Base-by-base conservation (phyloP, 192 early-diverging fungal genomes). In the Umbelopsis sp. region DNA sequence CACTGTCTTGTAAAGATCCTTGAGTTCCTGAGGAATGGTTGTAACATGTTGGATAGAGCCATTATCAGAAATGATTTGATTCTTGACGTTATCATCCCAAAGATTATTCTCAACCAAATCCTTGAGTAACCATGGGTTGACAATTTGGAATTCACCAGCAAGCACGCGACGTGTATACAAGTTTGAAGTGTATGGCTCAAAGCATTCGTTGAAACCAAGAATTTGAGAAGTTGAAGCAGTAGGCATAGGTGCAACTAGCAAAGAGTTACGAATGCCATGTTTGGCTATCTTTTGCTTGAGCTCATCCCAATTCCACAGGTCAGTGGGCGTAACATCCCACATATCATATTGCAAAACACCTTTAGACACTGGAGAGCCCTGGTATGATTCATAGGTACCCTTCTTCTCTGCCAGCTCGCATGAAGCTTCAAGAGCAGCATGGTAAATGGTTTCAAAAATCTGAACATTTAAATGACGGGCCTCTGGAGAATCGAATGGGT, bases 381-480 rank as follows among this genome's bases (percentile, higher is more conserved):
- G 83, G 78, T 97, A 99, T 10, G 96, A 90, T 80, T 90, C 88
- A 78, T 99, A 97, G 0, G 90, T 58, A 23, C 97, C 97, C 2
- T 85, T 71, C 27, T 82, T 68, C 68, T 93, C 80, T 41, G 97
- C 95, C 55, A 99, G 69, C 77, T 98, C 97, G 71, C 90, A 92
- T 16, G 94, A 96, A 0, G 96, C 87, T 78, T 97, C 95, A 6
- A 99, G 81, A 25, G 94, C 94, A 25, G 90, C 94, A 74, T 93
- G 94, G 80, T 99, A 99, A 68, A 99, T 95, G 49, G 95, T 94
- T 84, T 99, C 97, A 77, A 97, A 98, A 75, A 98, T 95, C 64
- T 92, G 75, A 46, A 71, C 81, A 86, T 99, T 99, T 21, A 99
- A 82, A 64, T 90, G 66, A 30, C 84, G 82, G 22, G 97, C 96